These are phyloP conservation scores for Cephalotrichum gorgonifer DNA, from an alignment of 2,329 filamentous ascomycete genomes.

Conservation along the genomic window DNA sequence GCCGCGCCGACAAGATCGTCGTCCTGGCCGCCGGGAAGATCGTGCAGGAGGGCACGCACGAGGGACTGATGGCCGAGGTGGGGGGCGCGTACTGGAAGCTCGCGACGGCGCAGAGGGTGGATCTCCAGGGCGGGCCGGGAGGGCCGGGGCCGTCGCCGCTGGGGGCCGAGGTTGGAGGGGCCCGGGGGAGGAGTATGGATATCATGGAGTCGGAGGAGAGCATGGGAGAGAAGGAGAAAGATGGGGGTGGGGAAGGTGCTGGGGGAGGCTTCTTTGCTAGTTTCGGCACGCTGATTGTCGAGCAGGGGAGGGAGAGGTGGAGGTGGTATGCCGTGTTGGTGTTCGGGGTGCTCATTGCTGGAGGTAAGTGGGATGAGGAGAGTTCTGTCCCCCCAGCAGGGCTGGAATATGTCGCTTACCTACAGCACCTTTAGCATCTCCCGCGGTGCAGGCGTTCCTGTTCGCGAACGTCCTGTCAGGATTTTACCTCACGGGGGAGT, in stretches of 20 bases:
- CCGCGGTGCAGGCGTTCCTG: conserved; percentile 8
- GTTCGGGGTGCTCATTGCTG: conserved; percentile 6
- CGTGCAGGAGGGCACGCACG: conserved; percentile 48
- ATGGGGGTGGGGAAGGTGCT: conserved; percentile 27
- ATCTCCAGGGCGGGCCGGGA: conserved; percentile 7
- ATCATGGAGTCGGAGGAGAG: conserved; percentile 4
- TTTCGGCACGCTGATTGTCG: conserved; percentile 6
- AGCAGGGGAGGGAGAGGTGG: conserved; percentile 6
- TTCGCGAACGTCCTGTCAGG: conserved; percentile 9
- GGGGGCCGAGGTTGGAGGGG: not conserved
- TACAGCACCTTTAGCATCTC: not conserved
- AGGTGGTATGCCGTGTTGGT: conserved; percentile 8
- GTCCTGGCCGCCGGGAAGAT: conserved; percentile 56
- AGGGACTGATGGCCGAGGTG: conserved; percentile 34
- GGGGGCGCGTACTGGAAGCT: conserved; percentile 32
- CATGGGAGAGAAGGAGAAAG: not conserved
- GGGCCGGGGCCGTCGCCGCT: not conserved
- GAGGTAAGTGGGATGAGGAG: conserved; percentile 9
- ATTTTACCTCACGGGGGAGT: conserved; percentile 4
- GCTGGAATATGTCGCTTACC: not conserved
- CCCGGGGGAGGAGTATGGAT: conserved; percentile 3
- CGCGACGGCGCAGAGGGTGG: conserved; percentile 20
- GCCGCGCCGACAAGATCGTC: conserved; percentile 51
- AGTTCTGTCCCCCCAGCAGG: not conserved
- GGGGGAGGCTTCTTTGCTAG: conserved; percentile 4